Evolutionary conservation across 2,329 filamentous ascomycete species (phyloP), one percentile per base, ranked within the genome.

Genomic region (Parascedosporium putredinis): DNA sequence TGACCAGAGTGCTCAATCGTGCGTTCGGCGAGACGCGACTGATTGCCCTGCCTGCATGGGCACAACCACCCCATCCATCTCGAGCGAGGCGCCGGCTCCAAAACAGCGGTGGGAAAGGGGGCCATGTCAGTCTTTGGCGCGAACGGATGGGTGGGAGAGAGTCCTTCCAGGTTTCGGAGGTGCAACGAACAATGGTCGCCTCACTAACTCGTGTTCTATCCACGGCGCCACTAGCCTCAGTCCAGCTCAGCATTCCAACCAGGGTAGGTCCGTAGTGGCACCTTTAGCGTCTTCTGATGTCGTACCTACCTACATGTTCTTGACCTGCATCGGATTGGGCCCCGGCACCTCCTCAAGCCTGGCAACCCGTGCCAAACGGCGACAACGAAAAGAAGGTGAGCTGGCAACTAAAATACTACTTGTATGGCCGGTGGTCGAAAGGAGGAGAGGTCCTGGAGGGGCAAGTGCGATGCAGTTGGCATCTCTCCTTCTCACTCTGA

Each of bases 211-310:
- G n/a, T n/a, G n/a, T 6, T 31, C 27, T 31, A 22, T 22, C 23
- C 38, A 22, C 38, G 38, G 38, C 38, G 38, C 38, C 38, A 10
- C 38, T 42, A 42, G 38, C 38, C 38, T 10, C 16, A n/a, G 38
- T 42, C 38, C 38, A 40, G 36, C 36, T 40, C 36, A 40, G 36
- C 16, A 40, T 42, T 23, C 27, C n/a, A 20, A 42, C 38, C 38
- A 42, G 38, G 38, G 38, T 42, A 42, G 20, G 38, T 31, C 27
- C 27, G 38, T 22, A 16, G 16, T 42, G 38, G 18, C n/a, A 10
- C 38, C 20, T 16, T 9, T 20, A 10, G 23, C 36, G 18, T 18
- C 36, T n/a, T n/a, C 16, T 40, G 38, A 20, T 42, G 38, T 42
- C 38, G 38, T 42, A 42, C 38, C 33, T 8, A n/a, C 20, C 16